Percentiles rank a stretch among this genome's conserved stretches.
Conservation (phyloP, 257 asterid species). For the Rehmannia glutinosa region DNA sequence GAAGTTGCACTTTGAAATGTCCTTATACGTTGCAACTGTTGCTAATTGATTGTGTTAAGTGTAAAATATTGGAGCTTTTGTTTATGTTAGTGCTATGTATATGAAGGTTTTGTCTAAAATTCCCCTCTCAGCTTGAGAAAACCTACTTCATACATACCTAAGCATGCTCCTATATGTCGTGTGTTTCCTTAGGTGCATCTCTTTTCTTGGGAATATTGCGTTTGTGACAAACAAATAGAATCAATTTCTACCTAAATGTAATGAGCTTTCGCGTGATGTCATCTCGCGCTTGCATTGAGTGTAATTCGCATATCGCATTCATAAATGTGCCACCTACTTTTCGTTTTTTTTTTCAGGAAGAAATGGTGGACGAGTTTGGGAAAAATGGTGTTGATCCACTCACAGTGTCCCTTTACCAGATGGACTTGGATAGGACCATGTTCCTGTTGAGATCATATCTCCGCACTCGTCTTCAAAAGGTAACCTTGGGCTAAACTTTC, state of each 20-base stretch:
- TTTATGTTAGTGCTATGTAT: neutral
- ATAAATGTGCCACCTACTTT: slow-evolving; percentile 1
- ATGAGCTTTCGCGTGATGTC: neutral
- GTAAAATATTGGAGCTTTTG: neutral
- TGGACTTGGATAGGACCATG: slow-evolving; percentile 87
- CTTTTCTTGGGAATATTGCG: too few species aligned
- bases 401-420: slow-evolving; percentile 80
- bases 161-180: neutral
- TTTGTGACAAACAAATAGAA: neutral
- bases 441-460: slow-evolving; percentile 81
- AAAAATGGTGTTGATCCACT: slow-evolving; percentile 69
- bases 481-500: slow-evolving; percentile 21
- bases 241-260: neutral
- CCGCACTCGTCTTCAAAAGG: slow-evolving; percentile 91
- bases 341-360: slow-evolving; percentile 47
- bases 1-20: neutral
- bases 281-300: neutral
- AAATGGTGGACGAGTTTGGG: slow-evolving; percentile 51
- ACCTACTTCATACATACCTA: neutral
- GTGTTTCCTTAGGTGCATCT: too few species aligned
- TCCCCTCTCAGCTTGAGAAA: neutral
- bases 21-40: neutral
- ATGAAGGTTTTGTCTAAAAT: neutral
- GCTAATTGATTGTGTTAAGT: slow-evolving; percentile 2
- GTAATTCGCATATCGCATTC: neutral